A percentile compares a stretch with the other conserved stretches of the same genome.
Conservation (phyloP, 805 yeast genomes). For the Starmerella riodocensis region DNA sequence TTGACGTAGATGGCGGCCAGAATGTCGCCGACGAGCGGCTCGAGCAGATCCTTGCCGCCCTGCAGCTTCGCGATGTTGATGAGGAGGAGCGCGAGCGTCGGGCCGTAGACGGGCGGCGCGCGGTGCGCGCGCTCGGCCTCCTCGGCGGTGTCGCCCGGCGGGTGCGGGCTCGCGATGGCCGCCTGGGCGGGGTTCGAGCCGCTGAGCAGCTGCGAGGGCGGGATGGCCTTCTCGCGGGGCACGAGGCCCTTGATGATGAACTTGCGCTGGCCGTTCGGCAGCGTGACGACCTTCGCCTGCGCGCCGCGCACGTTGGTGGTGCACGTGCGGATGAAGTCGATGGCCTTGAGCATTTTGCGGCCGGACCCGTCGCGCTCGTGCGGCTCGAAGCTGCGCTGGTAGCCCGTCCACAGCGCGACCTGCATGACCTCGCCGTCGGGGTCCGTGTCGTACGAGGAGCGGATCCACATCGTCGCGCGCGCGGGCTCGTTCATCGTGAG, state of each 20-base stretch:
- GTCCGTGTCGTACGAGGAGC: slow-evolving; percentile 75
- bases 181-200: neutral
- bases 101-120: slow-evolving; percentile 24
- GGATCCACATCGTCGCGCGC: slow-evolving; percentile 88
- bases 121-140: slow-evolving; percentile 3
- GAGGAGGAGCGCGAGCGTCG: slow-evolving; percentile 28
- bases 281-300: slow-evolving; percentile 79
- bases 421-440: slow-evolving; percentile 81
- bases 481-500: slow-evolving; percentile 65
- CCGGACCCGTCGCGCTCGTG: slow-evolving; percentile 38
- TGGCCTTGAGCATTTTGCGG: slow-evolving; percentile 71
- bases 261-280: slow-evolving; percentile 52
- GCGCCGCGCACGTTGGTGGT: slow-evolving; percentile 77
- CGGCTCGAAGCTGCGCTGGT: slow-evolving; percentile 71
- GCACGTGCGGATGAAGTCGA: slow-evolving; percentile 90
- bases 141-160: neutral
- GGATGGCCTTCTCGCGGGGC: slow-evolving; percentile 45
- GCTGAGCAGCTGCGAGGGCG: slow-evolving; percentile 17
- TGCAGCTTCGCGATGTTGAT: slow-evolving; percentile 27
- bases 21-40: slow-evolving; percentile 17
- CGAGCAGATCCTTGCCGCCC: slow-evolving; percentile 20
- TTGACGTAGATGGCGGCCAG: slow-evolving; percentile 21
- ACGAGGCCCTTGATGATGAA: slow-evolving; percentile 90
- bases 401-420: slow-evolving; percentile 88
- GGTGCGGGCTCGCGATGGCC: neutral